Evolutionary conservation across 768 basidiomycete species (phyloP), one percentile per base, ranked within the genome.

Genomic region (Russula dissimulans): DNA sequence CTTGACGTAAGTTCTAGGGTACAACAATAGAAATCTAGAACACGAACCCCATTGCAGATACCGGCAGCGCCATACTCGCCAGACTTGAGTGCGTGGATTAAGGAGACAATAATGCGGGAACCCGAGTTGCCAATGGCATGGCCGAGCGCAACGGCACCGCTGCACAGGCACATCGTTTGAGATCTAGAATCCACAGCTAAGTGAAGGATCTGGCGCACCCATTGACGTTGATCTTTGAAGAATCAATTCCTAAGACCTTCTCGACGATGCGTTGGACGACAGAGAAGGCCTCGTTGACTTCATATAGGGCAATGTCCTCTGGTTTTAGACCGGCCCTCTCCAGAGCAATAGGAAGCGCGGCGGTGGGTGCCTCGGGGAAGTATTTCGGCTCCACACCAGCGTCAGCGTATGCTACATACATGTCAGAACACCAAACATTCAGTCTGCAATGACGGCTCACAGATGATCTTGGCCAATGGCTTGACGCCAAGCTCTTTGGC

Each of bases 281-380:
- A 1, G 93, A 94, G 81, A 97, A 99, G 31, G 95, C 95, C 73
- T 99, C 95, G 72, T 99, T 99, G 72, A 98, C 83, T 73, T 99
- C 97, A 71, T 92, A 99, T 51, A 88, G 79, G 47, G 93, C 80
- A 65, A 99, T 91, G 68, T 99, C 92, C 46, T 88, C 78, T 50
- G 84, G 69, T 18, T 84, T 83, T 59, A 98, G 78, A 67, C 89
- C 89, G 22, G 95, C 97, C 69, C 81, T 86, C 77, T 93, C 75
- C 61, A 99, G 77, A 12, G 97, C 97, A 59, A 82, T 73, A 22
- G 97, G 97, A 42, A 99, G 74, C 31, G 95, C 95, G 64, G 90
- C 79, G 6, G 95, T 90, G 12, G 97, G 97, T 26, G 97, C 97
- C 66, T 83, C 80, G 44, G 97, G 95, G 84, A 99, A 99, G 74